A percentile compares a stretch with the other conserved stretches of the same genome.
phyloP scores from a whole-genome alignment of 305 asterid species.

The Nicotiana rustica region DNA sequence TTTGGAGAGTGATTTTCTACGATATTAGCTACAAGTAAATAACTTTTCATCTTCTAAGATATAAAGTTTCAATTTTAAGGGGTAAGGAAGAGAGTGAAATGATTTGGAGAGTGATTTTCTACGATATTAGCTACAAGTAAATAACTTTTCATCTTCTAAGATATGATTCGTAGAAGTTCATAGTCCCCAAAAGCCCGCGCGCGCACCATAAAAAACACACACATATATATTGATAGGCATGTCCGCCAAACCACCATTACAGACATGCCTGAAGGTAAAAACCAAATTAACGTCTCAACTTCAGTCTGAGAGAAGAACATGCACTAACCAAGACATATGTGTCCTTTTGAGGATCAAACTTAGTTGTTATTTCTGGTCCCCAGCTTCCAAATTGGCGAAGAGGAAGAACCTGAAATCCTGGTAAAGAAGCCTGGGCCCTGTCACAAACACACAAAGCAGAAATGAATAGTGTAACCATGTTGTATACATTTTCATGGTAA shows the following conservation, averaged over 20 bases:
- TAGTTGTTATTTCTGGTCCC: constrained; percentile 82
- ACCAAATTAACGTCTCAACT: constrained; percentile 4
- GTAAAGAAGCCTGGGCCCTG: constrained; percentile 84
- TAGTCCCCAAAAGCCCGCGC: no score
- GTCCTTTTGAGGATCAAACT: constrained; percentile 82
- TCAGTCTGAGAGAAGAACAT: constrained; percentile 27
- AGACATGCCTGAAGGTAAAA: not conserved
- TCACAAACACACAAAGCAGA: constrained; percentile 33
- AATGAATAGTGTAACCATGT: constrained; percentile 25
- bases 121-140: not conserved
- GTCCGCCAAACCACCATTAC: no score
- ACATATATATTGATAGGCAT: no score
- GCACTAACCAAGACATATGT: constrained; percentile 81
- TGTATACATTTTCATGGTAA: constrained; percentile 1
- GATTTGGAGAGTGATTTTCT: not conserved
- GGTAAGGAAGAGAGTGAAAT: no score
- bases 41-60: not conserved
- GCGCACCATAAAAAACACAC: no score
- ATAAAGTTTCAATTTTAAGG: no score
- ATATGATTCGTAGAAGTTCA: no score
- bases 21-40: not conserved
- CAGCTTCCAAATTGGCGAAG: constrained; percentile 90
- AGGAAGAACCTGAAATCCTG: constrained; percentile 85
- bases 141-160: not conserved
- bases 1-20: not conserved